A percentile compares a stretch with the other conserved stretches of the same genome.
Conservation (phyloP, 441 rosid genomes). For the Pelargonium myrrhifolium region DNA sequence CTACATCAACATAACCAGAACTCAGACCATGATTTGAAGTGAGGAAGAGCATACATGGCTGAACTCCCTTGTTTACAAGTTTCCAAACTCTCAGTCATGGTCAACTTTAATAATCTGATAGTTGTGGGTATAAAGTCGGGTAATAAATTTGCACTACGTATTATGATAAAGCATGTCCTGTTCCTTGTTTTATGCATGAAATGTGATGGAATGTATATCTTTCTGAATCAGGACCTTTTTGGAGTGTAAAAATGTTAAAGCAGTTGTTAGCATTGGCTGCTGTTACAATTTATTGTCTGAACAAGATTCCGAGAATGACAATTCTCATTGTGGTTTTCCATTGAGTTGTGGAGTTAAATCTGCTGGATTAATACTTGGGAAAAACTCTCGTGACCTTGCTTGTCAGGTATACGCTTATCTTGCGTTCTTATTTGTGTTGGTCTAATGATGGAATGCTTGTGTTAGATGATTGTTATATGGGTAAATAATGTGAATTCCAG, state of each 20-base stretch:
- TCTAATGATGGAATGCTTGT: conserved; percentile 1
- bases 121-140: background rate
- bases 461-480: conserved; percentile 1
- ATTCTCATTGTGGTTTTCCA: conserved; percentile 56
- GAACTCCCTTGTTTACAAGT: background rate
- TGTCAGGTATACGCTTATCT: conserved; percentile 57
- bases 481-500: background rate
- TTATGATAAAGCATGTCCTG: background rate
- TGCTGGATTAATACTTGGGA: conserved; percentile 48
- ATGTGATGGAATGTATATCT: background rate
- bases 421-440: conserved; percentile 1
- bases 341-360: conserved; percentile 64
- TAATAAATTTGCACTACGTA: background rate
- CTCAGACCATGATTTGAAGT: background rate
- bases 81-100: background rate
- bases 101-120: background rate
- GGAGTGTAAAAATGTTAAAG: conserved; percentile 62
- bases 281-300: conserved; percentile 88
- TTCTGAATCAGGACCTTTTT: conserved; percentile 48
- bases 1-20: background rate
- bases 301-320: conserved; percentile 30
- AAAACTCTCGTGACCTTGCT: conserved; percentile 71
- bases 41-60: background rate
- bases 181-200: background rate
- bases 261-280: conserved; percentile 85